Percentiles rank a stretch among this genome's conserved stretches.
Evolutionary conservation across 768 basidiomycete genomes (phyloP).

Genomic region (Boletellus sp.): DNA sequence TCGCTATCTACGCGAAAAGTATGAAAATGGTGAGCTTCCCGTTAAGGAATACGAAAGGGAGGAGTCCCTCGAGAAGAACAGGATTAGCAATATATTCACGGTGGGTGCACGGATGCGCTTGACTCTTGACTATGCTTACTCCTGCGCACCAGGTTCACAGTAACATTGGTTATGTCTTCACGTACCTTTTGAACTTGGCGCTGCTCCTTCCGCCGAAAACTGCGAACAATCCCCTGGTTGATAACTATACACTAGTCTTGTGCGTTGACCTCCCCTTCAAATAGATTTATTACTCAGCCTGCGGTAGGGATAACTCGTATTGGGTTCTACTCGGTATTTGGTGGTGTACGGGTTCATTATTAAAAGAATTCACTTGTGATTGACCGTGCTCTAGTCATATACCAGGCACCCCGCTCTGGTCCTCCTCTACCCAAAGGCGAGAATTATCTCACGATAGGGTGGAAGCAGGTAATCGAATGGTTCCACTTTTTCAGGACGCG

Average conservation of each 20-base stretch:
- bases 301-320: slow-evolving; percentile 59
- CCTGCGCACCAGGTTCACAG: slow-evolving; percentile 54
- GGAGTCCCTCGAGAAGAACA: slow-evolving; percentile 79
- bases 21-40: slow-evolving; percentile 55
- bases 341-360: slow-evolving; percentile 63
- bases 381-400: slow-evolving; percentile 52
- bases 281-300: neutral
- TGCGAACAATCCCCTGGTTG: slow-evolving; percentile 51
- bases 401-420: slow-evolving; percentile 81
- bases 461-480: slow-evolving; percentile 62
- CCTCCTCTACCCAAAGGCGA: slow-evolving; percentile 75
- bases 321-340: slow-evolving; percentile 81
- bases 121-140: neutral
- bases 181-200: slow-evolving; percentile 62
- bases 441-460: slow-evolving; percentile 76
- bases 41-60: slow-evolving; percentile 66
- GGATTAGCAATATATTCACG: slow-evolving; percentile 81
- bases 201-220: slow-evolving; percentile 54
- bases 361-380: neutral
- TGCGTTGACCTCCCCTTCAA: slow-evolving; percentile 32
- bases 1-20: slow-evolving; percentile 49
- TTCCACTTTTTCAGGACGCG: neutral
- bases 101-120: slow-evolving; percentile 35
- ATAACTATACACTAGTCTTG: slow-evolving; percentile 74
- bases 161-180: slow-evolving; percentile 70